Evolutionary conservation across 2,329 filamentous ascomycete genomes (phyloP).

Genomic region (Clarireedia monteithiana): DNA sequence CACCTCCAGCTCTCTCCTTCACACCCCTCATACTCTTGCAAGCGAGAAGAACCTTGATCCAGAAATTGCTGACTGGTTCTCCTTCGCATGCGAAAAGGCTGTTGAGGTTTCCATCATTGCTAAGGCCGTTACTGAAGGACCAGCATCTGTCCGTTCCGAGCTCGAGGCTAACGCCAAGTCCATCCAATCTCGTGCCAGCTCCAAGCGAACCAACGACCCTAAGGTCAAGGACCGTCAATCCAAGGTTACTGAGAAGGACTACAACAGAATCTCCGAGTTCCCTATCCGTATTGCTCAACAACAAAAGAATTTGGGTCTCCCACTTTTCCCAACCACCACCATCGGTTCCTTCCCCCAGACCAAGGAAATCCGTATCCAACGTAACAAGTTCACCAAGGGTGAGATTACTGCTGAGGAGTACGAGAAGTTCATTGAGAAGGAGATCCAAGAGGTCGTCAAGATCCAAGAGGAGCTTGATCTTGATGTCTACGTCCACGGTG

Average conservation of each 20-base stretch:
- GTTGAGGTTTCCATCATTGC: constrained; percentile 85
- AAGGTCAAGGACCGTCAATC: constrained; percentile 94
- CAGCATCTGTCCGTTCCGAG: constrained; percentile 75
- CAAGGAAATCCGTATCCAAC: constrained; percentile 92
- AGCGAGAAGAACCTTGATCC: constrained; percentile 97
- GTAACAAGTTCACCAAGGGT: constrained; percentile 98
- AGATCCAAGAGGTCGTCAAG: constrained; percentile 91
- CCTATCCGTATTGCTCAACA: constrained; percentile 76
- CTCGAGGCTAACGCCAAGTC: constrained; percentile 97
- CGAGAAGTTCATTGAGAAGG: constrained; percentile 98
- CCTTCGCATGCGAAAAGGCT: constrained; percentile 93
- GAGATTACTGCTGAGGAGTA: constrained; percentile 90
- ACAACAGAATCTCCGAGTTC: constrained; percentile 92
- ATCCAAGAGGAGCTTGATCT: constrained; percentile 97
- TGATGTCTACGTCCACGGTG: constrained; percentile 95
- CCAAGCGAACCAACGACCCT: constrained; percentile 92
- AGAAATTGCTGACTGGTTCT: constrained; percentile 97
- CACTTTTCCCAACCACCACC: constrained; percentile 97
- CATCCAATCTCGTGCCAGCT: constrained; percentile 81
- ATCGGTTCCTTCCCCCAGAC: constrained; percentile 99
- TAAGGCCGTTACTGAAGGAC: constrained; percentile 92
- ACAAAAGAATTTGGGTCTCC: constrained; percentile 86
- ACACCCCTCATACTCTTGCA: constrained; percentile 95
- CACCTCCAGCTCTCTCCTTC: constrained; percentile 94
- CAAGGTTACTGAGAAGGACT: constrained; percentile 74